These are phyloP conservation scores for Aristolochia fimbriata DNA, from an alignment of 164 flowering plant species.

Conservation along the genomic window DNA sequence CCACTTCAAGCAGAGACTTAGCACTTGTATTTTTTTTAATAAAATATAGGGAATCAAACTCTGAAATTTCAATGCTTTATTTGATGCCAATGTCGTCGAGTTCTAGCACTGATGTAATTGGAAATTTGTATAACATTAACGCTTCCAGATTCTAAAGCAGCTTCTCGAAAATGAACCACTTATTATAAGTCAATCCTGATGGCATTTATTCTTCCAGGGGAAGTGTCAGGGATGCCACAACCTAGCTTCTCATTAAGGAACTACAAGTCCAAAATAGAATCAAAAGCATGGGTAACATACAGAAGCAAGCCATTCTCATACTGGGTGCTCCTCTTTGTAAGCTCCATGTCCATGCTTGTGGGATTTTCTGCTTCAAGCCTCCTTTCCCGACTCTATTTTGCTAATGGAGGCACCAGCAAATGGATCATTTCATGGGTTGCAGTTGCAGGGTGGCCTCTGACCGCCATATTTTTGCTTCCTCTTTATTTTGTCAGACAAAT, in stretches of 20 bases:
- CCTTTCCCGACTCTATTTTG: conserved; percentile 70
- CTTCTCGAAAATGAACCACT: no score
- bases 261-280: conserved; percentile 16
- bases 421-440: conserved; percentile 98
- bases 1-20: no score
- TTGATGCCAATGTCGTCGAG: no score
- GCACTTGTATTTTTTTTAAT: no score
- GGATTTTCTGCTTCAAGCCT: conserved; percentile 89
- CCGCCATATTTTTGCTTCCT: conserved; percentile 46
- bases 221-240: conserved; percentile 6
- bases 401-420: conserved; percentile 78
- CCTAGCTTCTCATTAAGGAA: conserved; percentile 17
- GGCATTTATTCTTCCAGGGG: conserved; percentile 4
- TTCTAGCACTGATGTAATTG: no score
- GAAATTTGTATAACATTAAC: no score
- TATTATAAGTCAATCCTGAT: no score
- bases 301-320: conserved; percentile 50
- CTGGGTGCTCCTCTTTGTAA: conserved; percentile 59
- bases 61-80: no score
- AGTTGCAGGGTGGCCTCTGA: conserved; percentile 88
- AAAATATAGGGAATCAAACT: no score
- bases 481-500: conserved; percentile 33
- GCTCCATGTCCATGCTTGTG: conserved; percentile 65
- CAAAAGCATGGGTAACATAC: conserved; percentile 28
- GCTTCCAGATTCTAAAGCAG: no score